Percentiles rank a stretch among this genome's conserved stretches.
Conservation (phyloP, 2,329 filamentous ascomycete genomes). For the Ophiostoma fasciatum region DNA sequence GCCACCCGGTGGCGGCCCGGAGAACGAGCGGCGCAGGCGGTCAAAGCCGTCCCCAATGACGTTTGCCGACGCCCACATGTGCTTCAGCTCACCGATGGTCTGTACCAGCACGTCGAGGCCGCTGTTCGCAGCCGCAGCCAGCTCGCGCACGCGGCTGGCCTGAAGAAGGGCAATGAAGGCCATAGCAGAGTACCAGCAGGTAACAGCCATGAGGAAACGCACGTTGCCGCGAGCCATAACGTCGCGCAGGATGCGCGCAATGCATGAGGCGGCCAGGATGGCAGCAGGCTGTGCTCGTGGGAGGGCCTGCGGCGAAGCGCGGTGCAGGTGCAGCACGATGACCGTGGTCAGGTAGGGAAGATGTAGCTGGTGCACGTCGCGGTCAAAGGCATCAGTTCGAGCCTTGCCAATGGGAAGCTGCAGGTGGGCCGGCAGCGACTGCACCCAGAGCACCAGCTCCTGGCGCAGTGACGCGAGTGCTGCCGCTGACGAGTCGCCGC, state of each 20-base stretch:
- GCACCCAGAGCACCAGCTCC: conserved; percentile 1
- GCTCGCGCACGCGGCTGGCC: not conserved
- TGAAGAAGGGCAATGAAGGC: not conserved
- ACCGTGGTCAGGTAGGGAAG: conserved; percentile 2
- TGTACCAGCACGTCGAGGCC: not conserved
- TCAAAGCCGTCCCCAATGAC: conserved; percentile 3
- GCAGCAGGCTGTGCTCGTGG: not conserved
- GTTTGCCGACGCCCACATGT: conserved; percentile 3
- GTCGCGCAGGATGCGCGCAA: conserved; percentile 2
- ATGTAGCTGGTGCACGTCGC: conserved; percentile 4
- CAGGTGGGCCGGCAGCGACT: not conserved
- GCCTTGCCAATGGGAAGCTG: not conserved
- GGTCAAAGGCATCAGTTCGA: not conserved
- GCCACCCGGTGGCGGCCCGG: not conserved
- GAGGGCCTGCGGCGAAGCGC: conserved; percentile 1
- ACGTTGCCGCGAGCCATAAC: conserved; percentile 1
- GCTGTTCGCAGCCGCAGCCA: conserved; percentile 1
- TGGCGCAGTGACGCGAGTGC: not conserved
- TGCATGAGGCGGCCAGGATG: conserved; percentile 2
- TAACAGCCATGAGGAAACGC: conserved; percentile 3
- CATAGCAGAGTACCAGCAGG: conserved; percentile 4
- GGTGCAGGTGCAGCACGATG: conserved; percentile 3
- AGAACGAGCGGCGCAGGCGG: not conserved
- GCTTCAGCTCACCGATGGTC: not conserved
- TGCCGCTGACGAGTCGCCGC: not conserved